These are phyloP conservation scores for Kwoniella dendrophila DNA, from an alignment of 768 basidiomycete species.

Conservation along the genomic window DNA sequence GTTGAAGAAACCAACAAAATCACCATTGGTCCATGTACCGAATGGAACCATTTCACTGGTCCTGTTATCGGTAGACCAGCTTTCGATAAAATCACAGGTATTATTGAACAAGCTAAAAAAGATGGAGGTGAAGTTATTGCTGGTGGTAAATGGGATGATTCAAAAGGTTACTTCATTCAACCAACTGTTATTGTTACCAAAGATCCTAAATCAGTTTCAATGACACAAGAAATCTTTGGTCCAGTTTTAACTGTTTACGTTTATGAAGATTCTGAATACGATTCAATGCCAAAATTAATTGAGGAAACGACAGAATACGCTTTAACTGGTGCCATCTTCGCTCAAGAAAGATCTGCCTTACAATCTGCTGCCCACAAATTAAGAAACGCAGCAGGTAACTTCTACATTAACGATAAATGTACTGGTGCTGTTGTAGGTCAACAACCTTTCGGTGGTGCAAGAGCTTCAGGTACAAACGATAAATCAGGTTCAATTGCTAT, in stretches of 20 bases:
- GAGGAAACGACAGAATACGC: slow-evolving; percentile 85
- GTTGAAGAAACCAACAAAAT: slow-evolving; percentile 77
- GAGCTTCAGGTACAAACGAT: slow-evolving; percentile 94
- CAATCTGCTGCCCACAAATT: slow-evolving; percentile 77
- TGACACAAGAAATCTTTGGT: slow-evolving; percentile 95
- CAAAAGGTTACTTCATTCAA: slow-evolving; percentile 88
- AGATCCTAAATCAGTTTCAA: slow-evolving; percentile 83
- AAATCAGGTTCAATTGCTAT: slow-evolving; percentile 85
- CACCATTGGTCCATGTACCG: slow-evolving; percentile 73
- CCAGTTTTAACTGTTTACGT: slow-evolving; percentile 92
- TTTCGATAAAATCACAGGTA: slow-evolving; percentile 80
- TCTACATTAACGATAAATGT: slow-evolving; percentile 94
- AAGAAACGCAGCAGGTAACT: slow-evolving; percentile 89
- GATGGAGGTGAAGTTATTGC: slow-evolving; percentile 85
- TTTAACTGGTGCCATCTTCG: slow-evolving; percentile 92
- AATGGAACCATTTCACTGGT: slow-evolving; percentile 87
- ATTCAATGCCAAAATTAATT: slow-evolving; percentile 82
- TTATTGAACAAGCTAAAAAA: slow-evolving; percentile 82
- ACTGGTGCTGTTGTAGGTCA: slow-evolving; percentile 75
- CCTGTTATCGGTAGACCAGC: slow-evolving; percentile 92
- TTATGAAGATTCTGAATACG: slow-evolving; percentile 82
- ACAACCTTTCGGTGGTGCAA: slow-evolving; percentile 94
- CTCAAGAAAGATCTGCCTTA: slow-evolving; percentile 76
- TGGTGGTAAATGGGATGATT: slow-evolving; percentile 78
- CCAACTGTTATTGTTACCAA: slow-evolving; percentile 92